Evolutionary conservation across 1,139 yeast species (phyloP).

Genomic region (Pichia sp.): DNA sequence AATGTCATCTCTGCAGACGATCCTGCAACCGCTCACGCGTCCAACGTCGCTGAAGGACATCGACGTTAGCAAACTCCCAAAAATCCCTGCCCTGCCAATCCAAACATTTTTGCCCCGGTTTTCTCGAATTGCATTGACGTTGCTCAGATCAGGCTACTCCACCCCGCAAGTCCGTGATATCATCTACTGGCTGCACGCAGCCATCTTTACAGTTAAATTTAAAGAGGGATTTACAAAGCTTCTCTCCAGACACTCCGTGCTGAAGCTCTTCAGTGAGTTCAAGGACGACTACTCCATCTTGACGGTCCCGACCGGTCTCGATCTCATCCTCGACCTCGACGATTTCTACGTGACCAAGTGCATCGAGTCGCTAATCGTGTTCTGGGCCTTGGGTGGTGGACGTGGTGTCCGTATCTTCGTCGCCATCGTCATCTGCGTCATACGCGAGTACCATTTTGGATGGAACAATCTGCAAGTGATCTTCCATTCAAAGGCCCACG

Average conservation of each 20-base stretch:
- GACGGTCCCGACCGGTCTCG: conserved; percentile 26
- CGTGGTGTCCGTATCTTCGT: conserved; percentile 38
- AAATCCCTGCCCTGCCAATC: conserved; percentile 13
- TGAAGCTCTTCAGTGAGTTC: conserved; percentile 25
- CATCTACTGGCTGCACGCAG: conserved; percentile 29
- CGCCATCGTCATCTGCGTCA: conserved; percentile 36
- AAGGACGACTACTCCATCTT: conserved; percentile 32
- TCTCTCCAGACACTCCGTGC: conserved; percentile 22
- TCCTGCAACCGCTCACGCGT: conserved; percentile 14
- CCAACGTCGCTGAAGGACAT: conserved; percentile 8
- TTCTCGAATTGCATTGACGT: conserved; percentile 4
- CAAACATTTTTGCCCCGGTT: conserved; percentile 9
- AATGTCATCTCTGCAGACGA: conserved; percentile 5
- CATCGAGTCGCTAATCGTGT: conserved; percentile 26
- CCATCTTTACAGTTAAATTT: conserved; percentile 28
- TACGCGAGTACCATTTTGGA: conserved; percentile 47
- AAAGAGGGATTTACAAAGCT: conserved; percentile 30
- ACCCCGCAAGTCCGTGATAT: conserved; percentile 18
- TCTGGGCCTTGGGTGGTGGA: conserved; percentile 15
- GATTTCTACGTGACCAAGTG: conserved; percentile 22
- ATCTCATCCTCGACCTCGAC: conserved; percentile 24
- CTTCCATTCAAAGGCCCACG: conserved; percentile 17
- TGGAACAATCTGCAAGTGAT: conserved; percentile 38
- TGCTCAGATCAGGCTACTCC: conserved; percentile 6
- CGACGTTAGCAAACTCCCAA: conserved; percentile 10